phyloP scores from a whole-genome alignment of 1,139 yeast species.

The Insectozyma bohioensis region DNA sequence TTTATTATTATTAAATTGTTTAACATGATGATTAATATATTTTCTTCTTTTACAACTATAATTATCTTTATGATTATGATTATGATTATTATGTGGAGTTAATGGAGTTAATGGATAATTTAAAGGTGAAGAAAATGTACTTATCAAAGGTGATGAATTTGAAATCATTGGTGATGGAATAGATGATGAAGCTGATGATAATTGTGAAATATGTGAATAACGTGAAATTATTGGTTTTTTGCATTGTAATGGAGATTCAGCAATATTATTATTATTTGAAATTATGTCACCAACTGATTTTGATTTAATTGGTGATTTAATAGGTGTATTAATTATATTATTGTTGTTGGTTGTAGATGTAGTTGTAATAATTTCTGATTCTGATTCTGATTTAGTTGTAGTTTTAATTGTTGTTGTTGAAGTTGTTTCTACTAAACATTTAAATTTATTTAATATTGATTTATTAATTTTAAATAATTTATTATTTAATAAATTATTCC shows the following conservation, averaged over 20 bases:
- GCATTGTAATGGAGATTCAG: neutral
- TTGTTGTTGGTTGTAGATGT: neutral
- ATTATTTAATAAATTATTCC: slow-evolving; percentile 17
- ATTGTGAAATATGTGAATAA: slow-evolving; percentile 1
- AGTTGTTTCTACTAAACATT: slow-evolving; percentile 9
- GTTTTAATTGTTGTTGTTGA: slow-evolving; percentile 3
- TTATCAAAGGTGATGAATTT: slow-evolving; percentile 2
- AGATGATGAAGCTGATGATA: slow-evolving; percentile 1
- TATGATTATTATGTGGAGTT: slow-evolving; percentile 13
- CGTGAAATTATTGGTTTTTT: neutral
- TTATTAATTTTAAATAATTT: slow-evolving; percentile 5
- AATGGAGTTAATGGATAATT: slow-evolving; percentile 17
- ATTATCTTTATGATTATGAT: no score
- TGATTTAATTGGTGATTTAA: no score
- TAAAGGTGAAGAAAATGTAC: slow-evolving; percentile 14
- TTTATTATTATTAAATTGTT: neutral
- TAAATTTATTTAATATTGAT: slow-evolving; percentile 10
- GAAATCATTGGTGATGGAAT: slow-evolving; percentile 1
- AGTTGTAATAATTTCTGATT: slow-evolving; percentile 2
- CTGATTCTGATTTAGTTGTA: slow-evolving; percentile 3
- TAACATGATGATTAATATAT: slow-evolving; percentile 4
- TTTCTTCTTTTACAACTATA: slow-evolving; percentile 9
- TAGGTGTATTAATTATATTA: no score
- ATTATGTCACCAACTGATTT: no score
- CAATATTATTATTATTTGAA: no score